Evolutionary conservation across 2,329 filamentous ascomycete genomes (phyloP), one percentile per base, ranked within the genome.

Genomic region (Cladophialophora immunda): DNA sequence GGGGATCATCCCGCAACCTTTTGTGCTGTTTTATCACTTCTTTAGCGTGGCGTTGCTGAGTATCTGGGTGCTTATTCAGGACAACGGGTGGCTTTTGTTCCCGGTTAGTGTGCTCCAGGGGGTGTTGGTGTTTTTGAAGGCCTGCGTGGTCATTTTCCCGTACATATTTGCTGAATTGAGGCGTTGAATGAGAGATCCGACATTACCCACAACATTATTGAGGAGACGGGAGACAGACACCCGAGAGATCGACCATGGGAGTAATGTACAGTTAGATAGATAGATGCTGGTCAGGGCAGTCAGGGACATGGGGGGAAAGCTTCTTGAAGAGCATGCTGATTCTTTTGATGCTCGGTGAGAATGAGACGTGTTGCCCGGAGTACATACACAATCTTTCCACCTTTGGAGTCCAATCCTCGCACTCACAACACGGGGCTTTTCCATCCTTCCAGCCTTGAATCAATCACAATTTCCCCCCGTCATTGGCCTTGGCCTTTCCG

Each of bases 31-130:
- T 73, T 92, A 91, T 77, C 95, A 99, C 80, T 99, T 99, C 82
- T 99, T 97, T 81, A 87, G 89, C 30, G 95, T 99, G 34, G 95
- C 95, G 2, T 89, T 98, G 72, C 86, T 97, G 71, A 89, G 90
- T 29, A 93, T 98, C 71, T 96, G 92, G 90, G 79, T 89, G 52
- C 79, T 89, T 70, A 82, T 84, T 76, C 75, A 84, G 75, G 77
- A 85, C 68, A 73, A 84, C 1, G 82, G 82, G 55, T 73, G 78
- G 77, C 87, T 70, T 74, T 87, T 87, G 74, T 80, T 90, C 50
- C 91, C 92, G 0, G 67, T 92, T 13, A 85, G 89, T 9, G 69
- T 93, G 3, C 80, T 90, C 56, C 87, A 90, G 75, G 88, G 87
- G 32, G 74, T 92, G 4, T 78, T 89, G 70, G 89, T 97, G 58